Conservation (phyloP, 495 filamentous ascomycete species). For the Penicillium dipodomyicola region DNA sequence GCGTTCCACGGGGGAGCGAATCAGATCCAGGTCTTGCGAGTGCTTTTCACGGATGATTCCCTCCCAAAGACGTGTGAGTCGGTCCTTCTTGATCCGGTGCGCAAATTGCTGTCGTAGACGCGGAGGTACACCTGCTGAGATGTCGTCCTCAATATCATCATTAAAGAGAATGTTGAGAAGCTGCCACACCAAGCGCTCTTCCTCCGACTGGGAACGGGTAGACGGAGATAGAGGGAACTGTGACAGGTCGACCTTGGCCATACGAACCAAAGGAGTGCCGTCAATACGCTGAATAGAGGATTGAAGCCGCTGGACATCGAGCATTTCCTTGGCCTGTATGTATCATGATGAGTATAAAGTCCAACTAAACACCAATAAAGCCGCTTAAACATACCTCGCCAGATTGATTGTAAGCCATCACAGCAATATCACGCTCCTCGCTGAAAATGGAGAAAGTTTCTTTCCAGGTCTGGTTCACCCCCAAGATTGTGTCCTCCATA, state of each 20-base stretch:
- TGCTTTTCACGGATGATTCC: conserved; percentile 48
- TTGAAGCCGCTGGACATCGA: conserved; percentile 38
- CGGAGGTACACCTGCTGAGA: conserved; percentile 42
- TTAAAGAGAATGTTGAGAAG: conserved; percentile 88
- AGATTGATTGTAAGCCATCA: conserved; percentile 29
- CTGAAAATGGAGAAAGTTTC: conserved; percentile 39
- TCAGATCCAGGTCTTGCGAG: conserved; percentile 45
- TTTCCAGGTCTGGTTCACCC: conserved; percentile 33
- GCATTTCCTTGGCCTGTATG: conserved; percentile 35
- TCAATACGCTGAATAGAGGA: conserved; percentile 39
- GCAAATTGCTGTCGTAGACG: conserved; percentile 41
- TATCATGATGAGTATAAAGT: conserved; percentile 8
- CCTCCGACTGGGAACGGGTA: conserved; percentile 24
- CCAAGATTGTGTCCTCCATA: conserved; percentile 23
- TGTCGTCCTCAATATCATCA: conserved; percentile 51
- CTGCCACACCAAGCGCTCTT: conserved; percentile 45
- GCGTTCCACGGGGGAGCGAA: conserved; percentile 69
- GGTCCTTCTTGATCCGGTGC: conserved; percentile 54
- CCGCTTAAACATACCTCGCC: conserved; percentile 25
- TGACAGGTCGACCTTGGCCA: conserved; percentile 33
- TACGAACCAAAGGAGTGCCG: conserved; percentile 39
- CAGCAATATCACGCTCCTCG: conserved; percentile 36
- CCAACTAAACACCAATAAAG: background rate
- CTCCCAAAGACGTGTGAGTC: conserved; percentile 48
- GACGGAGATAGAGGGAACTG: conserved; percentile 36